Conservation (phyloP, 257 asterid genomes). For the Orobanche coerulescens region DNA sequence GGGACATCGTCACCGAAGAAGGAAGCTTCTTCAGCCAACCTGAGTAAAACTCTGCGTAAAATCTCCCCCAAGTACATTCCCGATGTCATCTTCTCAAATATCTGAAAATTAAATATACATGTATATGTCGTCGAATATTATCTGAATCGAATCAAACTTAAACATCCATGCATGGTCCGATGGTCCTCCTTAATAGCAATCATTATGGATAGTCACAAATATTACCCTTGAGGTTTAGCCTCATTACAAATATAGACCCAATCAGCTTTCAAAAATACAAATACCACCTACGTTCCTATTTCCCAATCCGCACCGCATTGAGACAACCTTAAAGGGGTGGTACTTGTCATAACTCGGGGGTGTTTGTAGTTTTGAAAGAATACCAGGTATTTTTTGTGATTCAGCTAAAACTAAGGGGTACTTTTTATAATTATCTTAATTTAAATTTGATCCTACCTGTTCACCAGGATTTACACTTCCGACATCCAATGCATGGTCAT, state of each 20-base stretch:
- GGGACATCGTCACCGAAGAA: conserved; percentile 86
- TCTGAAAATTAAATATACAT: conserved; percentile 32
- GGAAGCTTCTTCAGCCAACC: conserved; percentile 66
- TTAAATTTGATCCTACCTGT: conserved; percentile 41
- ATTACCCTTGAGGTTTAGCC: neutral
- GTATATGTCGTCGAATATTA: neutral
- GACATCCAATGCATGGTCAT: conserved; percentile 54
- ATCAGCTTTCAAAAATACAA: neutral
- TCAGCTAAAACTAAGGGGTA: neutral
- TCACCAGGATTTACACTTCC: conserved; percentile 87
- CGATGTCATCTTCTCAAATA: conserved; percentile 82
- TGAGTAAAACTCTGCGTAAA: conserved; percentile 60
- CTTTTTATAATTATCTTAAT: neutral
- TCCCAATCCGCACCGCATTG: too few relatives aligned
- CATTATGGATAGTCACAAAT: neutral
- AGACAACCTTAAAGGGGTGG: too few relatives aligned
- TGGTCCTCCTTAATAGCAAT: conserved; percentile 38
- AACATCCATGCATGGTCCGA: conserved; percentile 54
- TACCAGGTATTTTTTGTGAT: neutral
- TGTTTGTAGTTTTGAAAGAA: too few relatives aligned
- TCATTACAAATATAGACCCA: neutral
- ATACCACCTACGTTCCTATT: neutral
- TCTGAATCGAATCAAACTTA: conserved; percentile 16
- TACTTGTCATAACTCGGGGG: too few relatives aligned
- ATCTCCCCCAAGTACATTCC: conserved; percentile 96